Evolutionary conservation across 176 grass and related monocot genomes (phyloP), one percentile per base, ranked within the genome.

Genomic region (Canna indica): DNA sequence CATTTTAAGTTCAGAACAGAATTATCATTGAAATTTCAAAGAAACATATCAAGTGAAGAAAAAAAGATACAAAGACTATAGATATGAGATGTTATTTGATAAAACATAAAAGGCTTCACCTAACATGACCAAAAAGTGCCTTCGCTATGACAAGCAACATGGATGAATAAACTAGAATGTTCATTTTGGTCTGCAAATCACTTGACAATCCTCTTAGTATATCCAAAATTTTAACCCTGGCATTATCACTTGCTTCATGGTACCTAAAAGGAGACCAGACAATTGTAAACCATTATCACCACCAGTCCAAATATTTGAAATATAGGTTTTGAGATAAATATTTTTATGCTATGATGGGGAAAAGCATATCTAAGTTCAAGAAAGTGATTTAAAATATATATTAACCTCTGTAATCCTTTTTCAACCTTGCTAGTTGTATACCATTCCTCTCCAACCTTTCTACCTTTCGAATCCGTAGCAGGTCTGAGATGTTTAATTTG

Each of bases 361-460:
- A 30, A 26, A n/a, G 35, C 22, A 22, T 2, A 38, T 39, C 22
- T 38, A n/a, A n/a, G 8, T 38, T 39, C 34, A 66, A 66, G 63
- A 39, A 66, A 18, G 34, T 11, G 11, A 38, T 38, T 63, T 32
- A 16, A 13, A 76, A 44, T 52, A 66, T 63, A 42, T 25, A 31
- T 13, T 11, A 10, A 96, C 92, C 92, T 91, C 83, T 59, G 80
- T 79, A 96, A 76, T 74, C 88, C 92, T 78, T 74, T 67, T 26
- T 96, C 92, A 78, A 96, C 77, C 78, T 96, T 91, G 47, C 25
- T 67, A 16, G 92, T 91, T 44, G 92, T 91, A 78, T 81, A 96
- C 92, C 92, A 96, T 76, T 96, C 92, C 62, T 96, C 92, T 52
- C 92, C 92, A 68, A 91, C 85, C 64, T 86, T 96, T 82, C 92